Base-by-base conservation (phyloP, 2,329 filamentous ascomycete genomes). In the Aureobasidium namibiae region DNA sequence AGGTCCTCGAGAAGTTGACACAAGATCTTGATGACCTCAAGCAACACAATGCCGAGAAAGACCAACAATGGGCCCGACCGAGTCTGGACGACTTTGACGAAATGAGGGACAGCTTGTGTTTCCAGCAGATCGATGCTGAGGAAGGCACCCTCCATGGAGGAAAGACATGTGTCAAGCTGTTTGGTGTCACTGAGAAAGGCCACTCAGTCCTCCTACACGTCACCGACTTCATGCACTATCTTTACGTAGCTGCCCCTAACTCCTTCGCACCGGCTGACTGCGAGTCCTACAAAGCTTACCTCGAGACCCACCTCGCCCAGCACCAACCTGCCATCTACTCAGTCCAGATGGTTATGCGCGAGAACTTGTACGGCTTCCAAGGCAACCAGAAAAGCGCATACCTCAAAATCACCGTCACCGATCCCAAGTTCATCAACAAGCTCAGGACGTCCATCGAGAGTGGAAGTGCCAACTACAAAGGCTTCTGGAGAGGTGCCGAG, bases 171-270 rank as follows among this genome's bases (percentile, higher is more conserved):
- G 83, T 99, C 60, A 95, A 94, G 77, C 81, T 99, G 21, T 99
- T 97, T 74, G 94, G 94, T 67, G 91, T 97, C 4, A 96, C 90
- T 34, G 85, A 88, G 78, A 85, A 85, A 73, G 94, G 94, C 57
- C 88, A 99, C 73, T 99, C 94, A 3, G 90, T 96, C 39, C 83
- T 99, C 72, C 79, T 99, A 13, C 94, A 99, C 72, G 92, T 99
- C 63, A 96, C 89, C 16, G 90, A 91, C 69, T 99, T 99, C 74
- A 87, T 90, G 66, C 94, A 99, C 72, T 99, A 99, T 70, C 84
- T 99, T 59, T 99, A 96, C 68, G 85, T 97, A 46, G 88, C 90
- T 10, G 94, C 95, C 0, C 94, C 94, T 0, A 77, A 92, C 9
- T 82, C 84, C 26, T 99, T 99, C 72, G 83, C 83, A 29, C 84